Evolutionary conservation across 2,329 filamentous ascomycete genomes (phyloP), one percentile per base, ranked within the genome.

Genomic region (Colletotrichum tamarilloi): DNA sequence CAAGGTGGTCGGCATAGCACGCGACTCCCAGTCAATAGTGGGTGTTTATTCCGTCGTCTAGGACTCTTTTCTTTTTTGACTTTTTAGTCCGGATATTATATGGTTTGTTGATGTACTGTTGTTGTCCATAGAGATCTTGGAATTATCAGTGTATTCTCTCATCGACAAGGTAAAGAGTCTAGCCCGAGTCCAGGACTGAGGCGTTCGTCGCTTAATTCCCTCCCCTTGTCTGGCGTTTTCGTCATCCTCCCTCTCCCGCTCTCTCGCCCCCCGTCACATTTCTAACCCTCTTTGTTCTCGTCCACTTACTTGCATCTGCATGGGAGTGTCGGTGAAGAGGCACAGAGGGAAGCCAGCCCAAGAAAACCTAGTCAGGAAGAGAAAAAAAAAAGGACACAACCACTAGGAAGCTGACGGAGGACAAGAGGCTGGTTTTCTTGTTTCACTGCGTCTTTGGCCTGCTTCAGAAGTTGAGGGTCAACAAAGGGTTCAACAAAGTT

Each of bases 161-260:
- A 26, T 63, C 12, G 16, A 56, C 32, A 24, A 24, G 62, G 5
- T 19, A 46, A 46, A 65, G 22, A 65, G 35, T 57, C 62, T 42
- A 57, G 62, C 32, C 62, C 24, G 53, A 35, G 49, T 42, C 52
- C 52, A 42, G 46, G 26, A 19, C 53, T 24, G 19, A 56, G 35
- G 30, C 24, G 62, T 65, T 71, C 56, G 49, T 73, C 67, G 71
- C 71, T 71, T 71, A 73, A 62, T 63, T 68, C 19, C 56, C 49
- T 64, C 60, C 67, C 67, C 56, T 66, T 64, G 71, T 64, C 46
- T 58, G 22, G n/a, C 26, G 53, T 46, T 71, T 67, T 73, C 71
- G 71, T 73, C 71, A 73, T 73, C 65, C 60, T 70, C 19, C 42
- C 42, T 62, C 62, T 73, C 60, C 67, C 55, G 70, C 42, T 62